Evolutionary conservation across 1,284 basidiomycete genomes (phyloP), one percentile per base, ranked within the genome.

Genomic region (Cryptococcus sp.): DNA sequence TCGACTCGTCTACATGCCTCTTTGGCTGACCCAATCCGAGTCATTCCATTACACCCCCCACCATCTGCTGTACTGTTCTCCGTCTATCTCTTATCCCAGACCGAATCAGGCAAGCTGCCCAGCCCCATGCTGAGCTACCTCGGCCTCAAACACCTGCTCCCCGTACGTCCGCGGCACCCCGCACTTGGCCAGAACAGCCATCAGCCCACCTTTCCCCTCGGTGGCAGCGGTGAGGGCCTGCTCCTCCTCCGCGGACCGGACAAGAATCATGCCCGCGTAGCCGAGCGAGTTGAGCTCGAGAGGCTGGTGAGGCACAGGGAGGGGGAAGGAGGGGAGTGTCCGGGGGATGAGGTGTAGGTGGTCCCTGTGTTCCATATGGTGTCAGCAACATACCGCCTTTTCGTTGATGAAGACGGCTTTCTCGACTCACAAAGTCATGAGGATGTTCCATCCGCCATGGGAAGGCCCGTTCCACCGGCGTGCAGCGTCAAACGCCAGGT

Each of bases 331-430:
- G 7, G 76, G 74, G 21, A 58, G 21, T 52, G 80, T 80, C 44
- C 91, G 84, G 21, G 91, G 91, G 66, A 93, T 85, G 55, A 93
- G 60, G 73, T 93, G 85, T 62, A 94, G 80, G 74, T 94, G 90
- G 62, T 89, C 84, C 52, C 76, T 77, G 49, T 16, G 38, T 28
- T 33, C 9, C 28, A 9, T 33, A 33, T 11, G 9, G 24, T 18
- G 24, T 36, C 33, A 45, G 51, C 16, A 8, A 18, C 7, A 8
- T 16, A 20, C 23, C 6, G 6, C 35, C 46, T 37, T 16, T 11
- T 3, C 35, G 13, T 12, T 8, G 43, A 16, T 15, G 15, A 33
- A 18, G 24, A 33, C 28, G 9, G 28, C 4, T 5, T 33, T 33
- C 28, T 43, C 6, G 7, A 69, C 73, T 62, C 53, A 76, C 74